These are phyloP conservation scores for Marasmius sp. DNA, from an alignment of 1,284 basidiomycete genomes.

Conservation along the genomic window DNA sequence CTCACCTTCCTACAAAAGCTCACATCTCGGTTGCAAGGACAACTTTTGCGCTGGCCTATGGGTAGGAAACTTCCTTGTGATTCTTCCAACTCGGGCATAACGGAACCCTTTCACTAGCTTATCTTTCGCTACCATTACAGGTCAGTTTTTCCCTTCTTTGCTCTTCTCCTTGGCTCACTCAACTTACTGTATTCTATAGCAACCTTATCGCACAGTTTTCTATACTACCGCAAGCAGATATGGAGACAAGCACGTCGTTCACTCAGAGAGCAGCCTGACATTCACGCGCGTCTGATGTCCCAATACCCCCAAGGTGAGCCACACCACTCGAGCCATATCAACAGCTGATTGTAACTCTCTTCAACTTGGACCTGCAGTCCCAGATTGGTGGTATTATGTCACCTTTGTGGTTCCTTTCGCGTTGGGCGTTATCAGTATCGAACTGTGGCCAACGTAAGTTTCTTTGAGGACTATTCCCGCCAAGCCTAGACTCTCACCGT, in stretches of 20 bases:
- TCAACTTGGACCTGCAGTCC: constrained; percentile 4
- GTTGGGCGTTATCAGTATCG: constrained; percentile 68
- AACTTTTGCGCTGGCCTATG: constrained; percentile 71
- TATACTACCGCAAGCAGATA: constrained; percentile 81
- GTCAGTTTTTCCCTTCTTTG: constrained; percentile 9
- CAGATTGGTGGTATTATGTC: constrained; percentile 26
- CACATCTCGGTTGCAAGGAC: constrained; percentile 29
- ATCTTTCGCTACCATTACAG: constrained; percentile 65
- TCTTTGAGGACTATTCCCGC: neutral
- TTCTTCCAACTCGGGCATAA: constrained; percentile 11
- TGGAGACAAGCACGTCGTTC: constrained; percentile 58
- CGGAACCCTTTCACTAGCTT: constrained; percentile 19
- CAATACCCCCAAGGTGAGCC: constrained; percentile 60
- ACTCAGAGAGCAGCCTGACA: constrained; percentile 73
- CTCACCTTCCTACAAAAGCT: neutral
- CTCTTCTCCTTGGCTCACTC: neutral
- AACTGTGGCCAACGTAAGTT: constrained; percentile 61
- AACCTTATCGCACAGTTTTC: constrained; percentile 56
- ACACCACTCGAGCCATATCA: neutral
- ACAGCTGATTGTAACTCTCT: neutral
- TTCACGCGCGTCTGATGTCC: constrained; percentile 82
- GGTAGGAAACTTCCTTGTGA: constrained; percentile 16
- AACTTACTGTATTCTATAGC: neutral
- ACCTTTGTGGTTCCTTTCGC: constrained; percentile 43
- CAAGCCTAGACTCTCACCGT: constrained; percentile 34